Conservation (phyloP, 352 stramenopile genomes). For the Pythium aquatile region DNA sequence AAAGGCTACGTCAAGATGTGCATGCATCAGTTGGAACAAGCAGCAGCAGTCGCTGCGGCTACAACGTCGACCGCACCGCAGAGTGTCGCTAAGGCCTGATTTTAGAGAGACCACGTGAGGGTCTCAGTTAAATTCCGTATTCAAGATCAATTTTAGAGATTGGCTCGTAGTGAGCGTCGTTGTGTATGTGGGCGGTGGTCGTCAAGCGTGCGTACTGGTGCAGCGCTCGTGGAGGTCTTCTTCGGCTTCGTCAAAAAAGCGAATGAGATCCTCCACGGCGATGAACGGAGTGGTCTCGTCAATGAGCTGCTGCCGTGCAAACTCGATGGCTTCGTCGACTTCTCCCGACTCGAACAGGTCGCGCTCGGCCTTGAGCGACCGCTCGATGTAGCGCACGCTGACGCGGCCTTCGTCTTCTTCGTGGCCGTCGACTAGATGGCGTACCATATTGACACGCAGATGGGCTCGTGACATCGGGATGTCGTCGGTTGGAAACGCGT, state of each 20-base stretch:
- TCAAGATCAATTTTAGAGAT: conserved; percentile 3
- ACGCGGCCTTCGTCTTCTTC: conserved; percentile 53
- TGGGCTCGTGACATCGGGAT: conserved; percentile 41
- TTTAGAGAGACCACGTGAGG: conserved; percentile 1
- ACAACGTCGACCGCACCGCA: background rate
- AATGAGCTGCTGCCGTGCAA: conserved; percentile 30
- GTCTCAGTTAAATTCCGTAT: background rate
- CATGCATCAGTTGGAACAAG: conserved; percentile 30
- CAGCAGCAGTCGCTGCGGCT: conserved; percentile 3
- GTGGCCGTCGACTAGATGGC: conserved; percentile 52
- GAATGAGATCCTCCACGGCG: conserved; percentile 37
- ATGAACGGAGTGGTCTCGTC: conserved; percentile 39
- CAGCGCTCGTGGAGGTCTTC: background rate
- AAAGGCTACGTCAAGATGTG: conserved; percentile 39
- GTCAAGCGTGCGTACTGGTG: background rate
- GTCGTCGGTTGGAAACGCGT: conserved; percentile 55
- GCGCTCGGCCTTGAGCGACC: conserved; percentile 49
- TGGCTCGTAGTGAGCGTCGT: background rate
- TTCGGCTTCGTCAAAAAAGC: conserved; percentile 33
- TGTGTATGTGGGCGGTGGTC: background rate
- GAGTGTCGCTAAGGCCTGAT: background rate
- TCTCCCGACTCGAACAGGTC: conserved; percentile 54
- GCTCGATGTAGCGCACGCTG: conserved; percentile 54
- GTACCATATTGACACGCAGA: conserved; percentile 75
- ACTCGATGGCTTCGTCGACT: conserved; percentile 47